Conservation (phyloP, 345 rosid species). For the Gossypioides kirkii region DNA sequence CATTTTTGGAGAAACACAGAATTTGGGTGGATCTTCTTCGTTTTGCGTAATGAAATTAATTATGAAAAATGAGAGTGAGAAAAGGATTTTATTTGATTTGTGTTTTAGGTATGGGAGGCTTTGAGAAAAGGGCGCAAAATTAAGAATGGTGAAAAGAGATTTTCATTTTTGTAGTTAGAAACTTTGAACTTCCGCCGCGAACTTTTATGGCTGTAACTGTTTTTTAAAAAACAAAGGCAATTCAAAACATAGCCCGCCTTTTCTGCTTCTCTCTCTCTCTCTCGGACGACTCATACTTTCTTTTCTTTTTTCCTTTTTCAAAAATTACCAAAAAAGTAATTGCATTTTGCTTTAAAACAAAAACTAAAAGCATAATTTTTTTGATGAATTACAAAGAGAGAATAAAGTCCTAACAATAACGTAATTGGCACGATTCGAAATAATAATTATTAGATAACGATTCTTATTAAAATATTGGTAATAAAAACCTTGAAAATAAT, state of each 20-base stretch:
- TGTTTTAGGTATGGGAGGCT: slow-evolving; percentile 2
- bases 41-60: neutral
- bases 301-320: too few relatives aligned
- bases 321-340: too few relatives aligned
- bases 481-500: too few relatives aligned
- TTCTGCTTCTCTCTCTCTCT: neutral
- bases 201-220: slow-evolving; percentile 49
- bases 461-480: too few relatives aligned
- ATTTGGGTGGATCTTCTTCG: slow-evolving; percentile 13
- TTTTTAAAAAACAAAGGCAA: neutral
- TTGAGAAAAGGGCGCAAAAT: slow-evolving; percentile 26
- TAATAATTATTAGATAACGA: too few relatives aligned
- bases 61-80: slow-evolving; percentile 2
- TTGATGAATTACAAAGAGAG: too few relatives aligned
- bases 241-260: slow-evolving; percentile 5
- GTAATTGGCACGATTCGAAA: too few relatives aligned
- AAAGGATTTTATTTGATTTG: neutral
- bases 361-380: too few relatives aligned
- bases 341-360: too few relatives aligned
- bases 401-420: too few relatives aligned
- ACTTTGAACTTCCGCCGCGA: slow-evolving; percentile 25
- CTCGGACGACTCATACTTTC: too few relatives aligned
- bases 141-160: slow-evolving; percentile 13
- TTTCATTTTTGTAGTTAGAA: neutral
- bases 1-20: slow-evolving; percentile 27